Base-by-base conservation (phyloP, 2,329 filamentous ascomycete species). In the Orbilia ellipsospora region DNA sequence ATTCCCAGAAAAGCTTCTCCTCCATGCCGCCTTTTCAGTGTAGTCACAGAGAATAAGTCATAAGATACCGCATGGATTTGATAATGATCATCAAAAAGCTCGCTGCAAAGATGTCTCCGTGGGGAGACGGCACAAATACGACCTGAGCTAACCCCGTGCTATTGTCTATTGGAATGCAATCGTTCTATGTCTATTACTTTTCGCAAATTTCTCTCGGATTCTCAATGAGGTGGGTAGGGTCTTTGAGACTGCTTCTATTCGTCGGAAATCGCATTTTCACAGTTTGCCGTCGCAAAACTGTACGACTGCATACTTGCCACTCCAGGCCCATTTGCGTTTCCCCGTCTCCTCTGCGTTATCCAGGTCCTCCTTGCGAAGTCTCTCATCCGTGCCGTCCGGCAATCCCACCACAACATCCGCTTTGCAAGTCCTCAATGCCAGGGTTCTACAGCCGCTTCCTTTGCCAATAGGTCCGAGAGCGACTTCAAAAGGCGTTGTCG, bases 291-390 rank as follows among this genome's bases (percentile, higher is more conserved):
- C 87, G 54, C 87, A 93, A 80, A 94, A 93, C 31, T 92, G 93
- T 3, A 96, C 90, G n/a, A 98, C 93, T 4, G 94, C 94, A 92
- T 92, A 98, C 83, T 97, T 97, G 50, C 94, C 94, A 80, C 88
- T 91, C 94, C 94, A 98, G 0, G 93, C 94, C 94, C 94, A 98
- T 82, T 92, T 91, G 67, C 95, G 87, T 23, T 88, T 87, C 56
- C 79, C 68, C 82, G 90, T 82, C 78, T 87, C 92, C 15, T 86
- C 89, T 3, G 23, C 13, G 7, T 74, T 74, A 45, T 74, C 57
- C 7, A 45, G 16, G 62, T 92, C 89, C 63, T 84, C 86, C 7
- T 87, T 85, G 78, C 87, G 89, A 63, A 98, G 84, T 81, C 90
- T 88, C 83, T 97, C 93, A 80, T 99, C 95, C 81, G 90, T 88